Evolutionary conservation across 1,139 yeast species (phyloP).

Genomic region (Candida pseudoviswanathii): DNA sequence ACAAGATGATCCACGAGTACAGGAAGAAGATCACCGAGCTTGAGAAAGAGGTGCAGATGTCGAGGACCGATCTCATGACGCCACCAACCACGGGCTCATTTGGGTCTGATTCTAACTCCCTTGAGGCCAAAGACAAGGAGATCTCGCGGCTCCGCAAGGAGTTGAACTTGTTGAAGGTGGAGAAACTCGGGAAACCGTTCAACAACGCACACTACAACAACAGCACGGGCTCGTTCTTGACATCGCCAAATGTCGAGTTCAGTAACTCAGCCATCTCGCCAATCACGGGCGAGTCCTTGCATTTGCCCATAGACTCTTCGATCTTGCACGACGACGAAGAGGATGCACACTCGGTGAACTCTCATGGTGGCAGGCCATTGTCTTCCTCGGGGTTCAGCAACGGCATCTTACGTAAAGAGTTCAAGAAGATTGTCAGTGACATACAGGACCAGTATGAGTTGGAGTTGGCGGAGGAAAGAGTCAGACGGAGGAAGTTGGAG

Average conservation of each 20-base stretch:
- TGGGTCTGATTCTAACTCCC: constrained; percentile 11
- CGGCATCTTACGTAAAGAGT: constrained; percentile 66
- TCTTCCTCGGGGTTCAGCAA: constrained; percentile 28
- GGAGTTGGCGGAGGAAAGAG: constrained; percentile 59
- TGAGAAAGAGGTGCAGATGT: constrained; percentile 38
- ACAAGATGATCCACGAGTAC: constrained; percentile 50
- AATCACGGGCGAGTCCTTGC: constrained; percentile 23
- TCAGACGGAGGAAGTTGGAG: constrained; percentile 52
- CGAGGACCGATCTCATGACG: constrained; percentile 1
- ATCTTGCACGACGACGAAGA: constrained; percentile 10
- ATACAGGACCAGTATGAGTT: constrained; percentile 63
- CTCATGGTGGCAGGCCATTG: constrained; percentile 19
- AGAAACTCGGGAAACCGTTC: constrained; percentile 38
- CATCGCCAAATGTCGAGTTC: constrained; percentile 10
- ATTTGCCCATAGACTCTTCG: background rate
- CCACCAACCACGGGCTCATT: constrained; percentile 5
- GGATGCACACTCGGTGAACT: constrained; percentile 5
- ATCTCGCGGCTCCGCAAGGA: constrained; percentile 49
- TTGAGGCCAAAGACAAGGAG: constrained; percentile 48
- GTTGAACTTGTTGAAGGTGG: constrained; percentile 50
- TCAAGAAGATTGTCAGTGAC: constrained; percentile 65
- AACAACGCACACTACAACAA: constrained; percentile 5
- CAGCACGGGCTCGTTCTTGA: constrained; percentile 8
- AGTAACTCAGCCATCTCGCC: constrained; percentile 24
- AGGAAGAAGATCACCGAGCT: constrained; percentile 45